phyloP scores from a whole-genome alignment of 2,329 filamentous ascomycete species.

The Albifimbria verrucaria region DNA sequence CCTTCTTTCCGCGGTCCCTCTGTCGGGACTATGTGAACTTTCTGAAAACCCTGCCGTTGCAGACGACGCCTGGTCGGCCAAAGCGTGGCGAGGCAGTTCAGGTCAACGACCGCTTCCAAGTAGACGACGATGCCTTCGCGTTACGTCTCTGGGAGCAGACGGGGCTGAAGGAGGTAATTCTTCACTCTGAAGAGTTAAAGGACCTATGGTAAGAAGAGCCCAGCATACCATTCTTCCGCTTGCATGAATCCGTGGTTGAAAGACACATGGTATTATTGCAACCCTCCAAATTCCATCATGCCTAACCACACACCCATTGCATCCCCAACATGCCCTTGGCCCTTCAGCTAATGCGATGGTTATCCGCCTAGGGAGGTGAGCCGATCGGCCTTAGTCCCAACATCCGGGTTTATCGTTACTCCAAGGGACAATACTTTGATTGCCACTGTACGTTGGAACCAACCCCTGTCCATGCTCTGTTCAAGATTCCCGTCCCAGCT shows the following conservation, averaged over 20 bases:
- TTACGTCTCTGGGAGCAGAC: slow-evolving; percentile 74
- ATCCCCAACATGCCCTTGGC: not conserved
- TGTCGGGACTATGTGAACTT: slow-evolving; percentile 76
- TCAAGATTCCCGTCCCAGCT: not conserved
- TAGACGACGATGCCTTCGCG: slow-evolving; percentile 74
- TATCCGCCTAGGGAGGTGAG: slow-evolving; percentile 70
- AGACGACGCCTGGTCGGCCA: slow-evolving; percentile 74
- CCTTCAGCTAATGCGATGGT: not conserved
- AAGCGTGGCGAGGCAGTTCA: slow-evolving; percentile 78
- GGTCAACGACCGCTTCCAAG: slow-evolving; percentile 86
- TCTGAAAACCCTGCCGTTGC: slow-evolving; percentile 64
- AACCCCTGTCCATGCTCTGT: not conserved
- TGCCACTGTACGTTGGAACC: slow-evolving; percentile 68
- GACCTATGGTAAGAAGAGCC: slow-evolving; percentile 40
- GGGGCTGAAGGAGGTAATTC: slow-evolving; percentile 63
- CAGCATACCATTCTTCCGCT: not conserved
- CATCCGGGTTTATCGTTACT: slow-evolving; percentile 86
- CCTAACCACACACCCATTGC: not conserved
- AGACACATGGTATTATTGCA: too few species aligned
- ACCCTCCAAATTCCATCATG: not conserved
- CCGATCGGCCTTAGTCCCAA: slow-evolving; percentile 84
- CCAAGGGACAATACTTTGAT: slow-evolving; percentile 84
- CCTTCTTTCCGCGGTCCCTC: slow-evolving; percentile 71
- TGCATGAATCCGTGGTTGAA: too few species aligned
- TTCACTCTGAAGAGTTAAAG: slow-evolving; percentile 31